Conservation (phyloP, 345 rosid genomes). For the Corchorus olitorius region DNA sequence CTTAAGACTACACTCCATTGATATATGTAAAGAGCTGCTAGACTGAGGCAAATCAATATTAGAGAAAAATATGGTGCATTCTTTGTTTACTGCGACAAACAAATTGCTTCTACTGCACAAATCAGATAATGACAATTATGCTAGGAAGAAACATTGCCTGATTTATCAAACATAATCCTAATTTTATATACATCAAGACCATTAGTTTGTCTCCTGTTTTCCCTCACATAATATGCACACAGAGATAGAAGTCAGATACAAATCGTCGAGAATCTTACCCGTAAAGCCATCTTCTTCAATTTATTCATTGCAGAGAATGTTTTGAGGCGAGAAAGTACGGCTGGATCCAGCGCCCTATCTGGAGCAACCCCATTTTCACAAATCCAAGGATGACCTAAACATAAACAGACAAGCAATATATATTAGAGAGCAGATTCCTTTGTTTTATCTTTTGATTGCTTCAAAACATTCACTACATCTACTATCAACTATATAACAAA, state of each 20-base stretch:
- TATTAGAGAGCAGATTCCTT: slow-evolving; percentile 9
- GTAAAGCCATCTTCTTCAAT: slow-evolving; percentile 96
- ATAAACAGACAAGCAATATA: background rate
- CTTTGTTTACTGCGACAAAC: background rate
- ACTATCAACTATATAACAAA: background rate
- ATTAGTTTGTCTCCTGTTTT: background rate
- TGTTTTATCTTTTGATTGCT: background rate
- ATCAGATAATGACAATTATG: background rate
- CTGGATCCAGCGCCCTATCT: slow-evolving; percentile 89
- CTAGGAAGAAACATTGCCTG: background rate
- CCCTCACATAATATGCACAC: background rate
- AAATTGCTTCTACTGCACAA: background rate
- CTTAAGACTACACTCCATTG: too few relatives aligned
- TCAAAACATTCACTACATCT: slow-evolving; percentile 12
- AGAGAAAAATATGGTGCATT: too few relatives aligned
- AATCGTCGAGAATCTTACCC: slow-evolving; percentile 44
- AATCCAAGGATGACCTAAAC: slow-evolving; percentile 97
- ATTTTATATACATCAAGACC: background rate
- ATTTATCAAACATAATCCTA: background rate
- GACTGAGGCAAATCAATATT: too few relatives aligned
- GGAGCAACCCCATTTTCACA: slow-evolving; percentile 99
- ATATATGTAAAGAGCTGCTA: too few relatives aligned
- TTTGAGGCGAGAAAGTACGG: slow-evolving; percentile 95
- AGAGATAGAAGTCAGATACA: background rate
- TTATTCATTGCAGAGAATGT: slow-evolving; percentile 99